A percentile compares a stretch with the other conserved stretches of the same genome.
phyloP scores from a whole-genome alignment of 1,284 basidiomycete genomes.

The Rhizoctonia solani region DNA sequence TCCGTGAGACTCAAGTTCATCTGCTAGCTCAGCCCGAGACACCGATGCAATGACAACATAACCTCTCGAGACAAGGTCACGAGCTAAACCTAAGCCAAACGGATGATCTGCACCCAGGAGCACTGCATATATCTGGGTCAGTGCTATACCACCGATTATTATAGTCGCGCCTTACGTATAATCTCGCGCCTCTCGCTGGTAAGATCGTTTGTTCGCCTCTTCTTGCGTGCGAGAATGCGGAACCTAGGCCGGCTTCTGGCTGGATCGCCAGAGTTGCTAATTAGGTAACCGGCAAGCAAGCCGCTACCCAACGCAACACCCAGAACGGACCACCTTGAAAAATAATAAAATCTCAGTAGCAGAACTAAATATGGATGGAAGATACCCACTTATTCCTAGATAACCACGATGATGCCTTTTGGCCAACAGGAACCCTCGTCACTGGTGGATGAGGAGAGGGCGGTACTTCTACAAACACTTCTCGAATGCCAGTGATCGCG shows the following conservation, averaged over 20 bases:
- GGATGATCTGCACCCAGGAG: conserved; percentile 74
- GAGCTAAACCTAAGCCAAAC: conserved; percentile 67
- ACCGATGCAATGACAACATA: conserved; percentile 82
- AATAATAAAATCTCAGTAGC: background rate
- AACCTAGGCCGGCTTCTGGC: conserved; percentile 42
- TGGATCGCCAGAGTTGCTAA: conserved; percentile 44
- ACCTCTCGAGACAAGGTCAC: conserved; percentile 71
- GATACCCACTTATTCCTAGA: conserved; percentile 27
- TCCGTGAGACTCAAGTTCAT: conserved; percentile 62
- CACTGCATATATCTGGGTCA: conserved; percentile 52
- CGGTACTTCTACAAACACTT: conserved; percentile 73
- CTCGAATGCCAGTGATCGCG: conserved; percentile 62
- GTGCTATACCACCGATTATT: background rate
- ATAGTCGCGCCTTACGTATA: conserved; percentile 57
- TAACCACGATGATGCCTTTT: conserved; percentile 11
- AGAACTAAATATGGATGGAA: background rate
- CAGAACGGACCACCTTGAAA: conserved; percentile 55
- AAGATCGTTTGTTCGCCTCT: conserved; percentile 46
- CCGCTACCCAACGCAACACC: conserved; percentile 61
- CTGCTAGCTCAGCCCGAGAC: conserved; percentile 62
- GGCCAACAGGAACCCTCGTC: conserved; percentile 42
- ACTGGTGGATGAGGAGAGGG: conserved; percentile 60
- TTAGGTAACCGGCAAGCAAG: conserved; percentile 60
- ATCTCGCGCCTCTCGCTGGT: conserved; percentile 62
- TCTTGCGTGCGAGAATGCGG: conserved; percentile 23